Base-by-base conservation (phyloP, 306 rosid genomes). In the Trifolium subterraneum region DNA sequence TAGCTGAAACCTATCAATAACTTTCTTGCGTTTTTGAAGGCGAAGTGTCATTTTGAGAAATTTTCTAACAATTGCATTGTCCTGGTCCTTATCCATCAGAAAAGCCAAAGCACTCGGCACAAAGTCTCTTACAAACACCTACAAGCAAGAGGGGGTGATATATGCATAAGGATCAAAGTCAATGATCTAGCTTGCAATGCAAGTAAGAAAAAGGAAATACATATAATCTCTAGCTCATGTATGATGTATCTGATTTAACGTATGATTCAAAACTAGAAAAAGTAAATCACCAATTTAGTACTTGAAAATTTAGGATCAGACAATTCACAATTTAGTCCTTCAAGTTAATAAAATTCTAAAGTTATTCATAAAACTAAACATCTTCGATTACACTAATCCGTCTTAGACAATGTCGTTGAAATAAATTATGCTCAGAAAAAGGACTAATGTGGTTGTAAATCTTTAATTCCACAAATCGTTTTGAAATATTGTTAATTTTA, bases 71-170 rank as follows among this genome's bases (percentile, higher is more conserved):
- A 93, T 88, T 27, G 85, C 96, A 4, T 95, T 84, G 74, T 89
- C 93, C 65, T 95, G 86, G 74, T 89, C 93, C 65, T 47, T 47
- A 47, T 50, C 8, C 23, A 18, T 27, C 74, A 93, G 84, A 82
- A 93, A 93, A 68, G 93, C 93, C 75, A 93, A 68, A 3, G 89
- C 96, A 42, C 97, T 91, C 5, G 98, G 98, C 44, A 93, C 90
- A 74, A 93, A 93, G 85, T 93, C 98, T 85, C 96, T 87, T 33
- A 93, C 87, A 83, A 93, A 91, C 82, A 93, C 98, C 98, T 93
- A 65, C 3, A 22, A 22, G 25, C 25, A 70, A 78, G 16, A 33
- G 58, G 56, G 65, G n/a, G 70, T 38, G n/a, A n/a, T 44, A 44
- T 44, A 44, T 3, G 50, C 50, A 12, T 44, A 44, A 44, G 15